Percentiles rank a stretch among this genome's conserved stretches.
phyloP scores from a whole-genome alignment of 108 stramenopile genomes.

The Nitzschia palea region DNA sequence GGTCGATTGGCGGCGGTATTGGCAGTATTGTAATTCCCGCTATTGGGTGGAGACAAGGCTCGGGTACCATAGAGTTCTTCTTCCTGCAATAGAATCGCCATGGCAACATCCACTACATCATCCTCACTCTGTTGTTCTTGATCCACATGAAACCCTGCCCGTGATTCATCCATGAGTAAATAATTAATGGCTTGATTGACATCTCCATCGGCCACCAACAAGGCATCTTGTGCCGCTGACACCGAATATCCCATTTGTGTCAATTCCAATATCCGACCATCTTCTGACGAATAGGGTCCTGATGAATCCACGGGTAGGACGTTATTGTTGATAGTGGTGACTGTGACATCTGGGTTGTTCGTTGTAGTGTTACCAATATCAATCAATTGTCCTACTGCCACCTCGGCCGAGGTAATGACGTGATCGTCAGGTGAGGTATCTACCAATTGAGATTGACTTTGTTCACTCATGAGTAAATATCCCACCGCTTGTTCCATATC shows the following conservation, averaged over 20 bases:
- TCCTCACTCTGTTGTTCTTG: neutral
- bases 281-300: too few relatives aligned
- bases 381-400: too few relatives aligned
- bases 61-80: conserved; percentile 9
- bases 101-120: conserved; percentile 3
- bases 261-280: conserved; percentile 1
- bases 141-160: neutral
- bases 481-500: conserved; percentile 31
- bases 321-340: neutral
- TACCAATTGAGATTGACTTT: conserved; percentile 5
- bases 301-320: too few relatives aligned
- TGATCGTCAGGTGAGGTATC: too few relatives aligned
- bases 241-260: conserved; percentile 21
- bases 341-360: neutral
- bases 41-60: too few relatives aligned
- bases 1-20: neutral
- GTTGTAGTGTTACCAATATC: too few relatives aligned
- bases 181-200: conserved; percentile 22
- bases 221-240: conserved; percentile 1
- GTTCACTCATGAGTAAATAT: conserved; percentile 15
- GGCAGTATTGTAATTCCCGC: neutral
- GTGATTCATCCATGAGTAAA: conserved; percentile 19
- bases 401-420: neutral
- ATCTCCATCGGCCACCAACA: conserved; percentile 19
- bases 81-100: conserved; percentile 5